These are phyloP conservation scores for Triticum timopheevii DNA, from an alignment of 176 grass and related monocot genomes.

Conservation along the genomic window DNA sequence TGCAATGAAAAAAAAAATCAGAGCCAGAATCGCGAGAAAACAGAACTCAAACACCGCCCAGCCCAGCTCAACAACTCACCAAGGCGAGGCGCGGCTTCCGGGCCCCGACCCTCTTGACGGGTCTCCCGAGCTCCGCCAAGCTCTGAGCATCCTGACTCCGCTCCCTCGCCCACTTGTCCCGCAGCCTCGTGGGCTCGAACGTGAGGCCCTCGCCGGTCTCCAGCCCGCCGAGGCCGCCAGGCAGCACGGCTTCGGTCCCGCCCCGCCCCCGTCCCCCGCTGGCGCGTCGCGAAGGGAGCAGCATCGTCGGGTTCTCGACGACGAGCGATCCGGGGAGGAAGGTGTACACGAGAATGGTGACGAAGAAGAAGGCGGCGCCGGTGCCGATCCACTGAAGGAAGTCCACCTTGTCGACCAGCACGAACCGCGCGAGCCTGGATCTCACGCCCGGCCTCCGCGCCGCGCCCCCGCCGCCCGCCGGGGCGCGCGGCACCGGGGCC, in stretches of 20 bases:
- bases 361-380: conserved; percentile 77
- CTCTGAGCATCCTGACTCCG: conserved; percentile 48
- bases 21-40: background rate
- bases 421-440: conserved; percentile 79
- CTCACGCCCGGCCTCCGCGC: conserved; percentile 41
- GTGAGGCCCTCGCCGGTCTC: conserved; percentile 61
- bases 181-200: conserved; percentile 70
- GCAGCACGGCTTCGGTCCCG: background rate
- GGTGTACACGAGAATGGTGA: conserved; percentile 59
- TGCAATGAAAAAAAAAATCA: conserved; percentile 33
- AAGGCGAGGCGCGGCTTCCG: conserved; percentile 83
- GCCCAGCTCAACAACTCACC: conserved; percentile 45
- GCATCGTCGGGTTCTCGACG: conserved; percentile 24
- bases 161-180: conserved; percentile 70
- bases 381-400: conserved; percentile 68
- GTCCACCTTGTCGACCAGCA: conserved; percentile 79
- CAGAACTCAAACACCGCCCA: background rate
- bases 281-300: conserved; percentile 19
- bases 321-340: conserved; percentile 65
- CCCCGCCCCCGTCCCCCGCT: background rate
- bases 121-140: conserved; percentile 42
- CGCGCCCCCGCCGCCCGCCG: background rate
- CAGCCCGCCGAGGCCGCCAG: conserved; percentile 11
- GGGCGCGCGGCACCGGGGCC: conserved; percentile 6
- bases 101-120: conserved; percentile 46